Evolutionary conservation across 768 basidiomycete genomes (phyloP).

Genomic region (Agaricus blazei): DNA sequence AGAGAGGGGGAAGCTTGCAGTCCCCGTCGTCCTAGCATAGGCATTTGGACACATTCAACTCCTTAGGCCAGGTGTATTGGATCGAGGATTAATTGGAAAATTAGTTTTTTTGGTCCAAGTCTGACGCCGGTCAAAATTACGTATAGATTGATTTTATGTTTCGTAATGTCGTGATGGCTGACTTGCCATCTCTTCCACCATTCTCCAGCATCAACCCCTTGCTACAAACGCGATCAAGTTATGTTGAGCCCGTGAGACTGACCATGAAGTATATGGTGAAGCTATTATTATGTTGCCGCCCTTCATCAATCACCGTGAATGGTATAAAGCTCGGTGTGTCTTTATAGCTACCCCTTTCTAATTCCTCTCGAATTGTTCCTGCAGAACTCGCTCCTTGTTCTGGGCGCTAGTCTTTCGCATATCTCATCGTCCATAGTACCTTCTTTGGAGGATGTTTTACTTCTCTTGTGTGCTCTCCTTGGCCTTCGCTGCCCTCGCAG

Average conservation of each 20-base stretch:
- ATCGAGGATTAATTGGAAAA: too few relatives aligned
- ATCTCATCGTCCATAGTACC: background rate
- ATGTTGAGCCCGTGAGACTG: background rate
- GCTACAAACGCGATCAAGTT: background rate
- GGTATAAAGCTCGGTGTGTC: background rate
- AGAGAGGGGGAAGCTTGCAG: too few relatives aligned
- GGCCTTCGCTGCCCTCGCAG: background rate
- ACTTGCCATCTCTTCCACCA: too few relatives aligned
- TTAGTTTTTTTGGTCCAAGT: too few relatives aligned
- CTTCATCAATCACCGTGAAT: background rate
- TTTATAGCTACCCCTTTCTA: too few relatives aligned
- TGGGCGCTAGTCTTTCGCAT: background rate
- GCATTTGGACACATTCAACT: too few relatives aligned
- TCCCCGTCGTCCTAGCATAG: too few relatives aligned
- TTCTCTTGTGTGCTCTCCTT: background rate
- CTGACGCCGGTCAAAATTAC: too few relatives aligned
- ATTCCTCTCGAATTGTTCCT: too few relatives aligned
- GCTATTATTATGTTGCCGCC: background rate
- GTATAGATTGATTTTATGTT: too few relatives aligned
- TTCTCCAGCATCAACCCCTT: background rate
- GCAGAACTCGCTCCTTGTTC: background rate
- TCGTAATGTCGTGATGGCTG: too few relatives aligned
- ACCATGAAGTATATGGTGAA: background rate
- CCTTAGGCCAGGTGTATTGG: too few relatives aligned
- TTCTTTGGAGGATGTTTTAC: background rate